Conservation (phyloP, 768 basidiomycete genomes). For the Coprinopsis strossmayeri region DNA sequence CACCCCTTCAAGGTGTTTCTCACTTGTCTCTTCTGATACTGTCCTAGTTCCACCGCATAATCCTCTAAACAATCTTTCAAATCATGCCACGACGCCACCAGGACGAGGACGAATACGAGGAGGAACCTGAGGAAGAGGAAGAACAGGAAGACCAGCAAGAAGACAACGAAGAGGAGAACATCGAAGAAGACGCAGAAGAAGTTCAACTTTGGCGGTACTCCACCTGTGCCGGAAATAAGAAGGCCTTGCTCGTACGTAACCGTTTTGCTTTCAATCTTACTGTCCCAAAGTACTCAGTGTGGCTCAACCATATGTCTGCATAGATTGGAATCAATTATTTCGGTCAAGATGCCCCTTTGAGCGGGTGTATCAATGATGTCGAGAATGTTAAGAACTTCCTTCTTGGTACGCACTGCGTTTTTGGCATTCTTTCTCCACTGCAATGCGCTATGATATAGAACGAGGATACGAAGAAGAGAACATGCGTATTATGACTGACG, state of each 20-base stretch:
- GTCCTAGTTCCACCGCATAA: too few species aligned
- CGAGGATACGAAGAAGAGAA: constrained; percentile 70
- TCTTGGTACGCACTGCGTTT: constrained; percentile 50
- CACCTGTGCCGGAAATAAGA: constrained; percentile 83
- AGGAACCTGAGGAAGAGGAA: neutral
- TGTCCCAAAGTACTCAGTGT: neutral
- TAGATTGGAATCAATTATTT: constrained; percentile 90
- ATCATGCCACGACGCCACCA: neutral
- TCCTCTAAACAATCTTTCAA: too few species aligned
- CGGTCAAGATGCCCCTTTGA: constrained; percentile 56
- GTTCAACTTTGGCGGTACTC: constrained; percentile 47
- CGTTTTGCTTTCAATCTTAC: too few species aligned
- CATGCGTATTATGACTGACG: constrained; percentile 83
- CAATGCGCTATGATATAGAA: constrained; percentile 24
- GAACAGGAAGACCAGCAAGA: constrained; percentile 3
- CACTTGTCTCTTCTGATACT: too few species aligned
- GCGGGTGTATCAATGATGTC: constrained; percentile 92
- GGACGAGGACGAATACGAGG: neutral
- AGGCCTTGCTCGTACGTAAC: constrained; percentile 81
- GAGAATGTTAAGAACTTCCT: constrained; percentile 74
- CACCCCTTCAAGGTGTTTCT: too few species aligned
- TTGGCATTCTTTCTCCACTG: neutral
- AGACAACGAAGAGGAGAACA: constrained; percentile 3
- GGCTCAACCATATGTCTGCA: neutral
- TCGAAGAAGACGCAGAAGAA: constrained; percentile 2